Evolutionary conservation across 352 stramenopile species (phyloP), one percentile per base, ranked within the genome.

Genomic region (Phytophthora crassamura): DNA sequence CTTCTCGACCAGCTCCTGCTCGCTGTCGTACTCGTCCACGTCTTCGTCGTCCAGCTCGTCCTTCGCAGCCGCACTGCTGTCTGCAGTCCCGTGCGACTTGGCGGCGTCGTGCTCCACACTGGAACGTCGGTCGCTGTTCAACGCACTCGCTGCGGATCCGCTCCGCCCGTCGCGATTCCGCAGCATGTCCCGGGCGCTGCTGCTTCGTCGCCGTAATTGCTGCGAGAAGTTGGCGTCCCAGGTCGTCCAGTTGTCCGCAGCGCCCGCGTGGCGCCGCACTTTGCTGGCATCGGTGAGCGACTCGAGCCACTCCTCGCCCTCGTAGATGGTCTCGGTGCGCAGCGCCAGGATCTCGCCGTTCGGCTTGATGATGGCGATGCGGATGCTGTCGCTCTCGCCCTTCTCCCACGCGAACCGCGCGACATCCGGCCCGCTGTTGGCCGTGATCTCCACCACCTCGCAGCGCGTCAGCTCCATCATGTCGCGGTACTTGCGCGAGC

Each of bases 241-340:
- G 6, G 64, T 36, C 7, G n/a, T 50, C 67, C 49, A 56, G 14
- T 69, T 46, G 41, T 72, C 69, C n/a, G 52, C 30, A 47, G 36
- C 20, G 4, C 47, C 50, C 7, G 50, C 55, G 10, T 75, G 55
- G 30, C 66, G 71, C 8, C 64, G 64, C 28, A 90, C 80, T 9
- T 86, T 75, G 46, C 80, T 92, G 4, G 85, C 85, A 52, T 93
- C 82, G 2, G 75, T 87, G 9, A 93, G 70, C 2, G 82, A 89
- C 48, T 94, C 86, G 4, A 94, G 66, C 86, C 86, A 94, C 54
- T 94, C 86, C 33, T 84, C 83, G 15, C 86, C 86, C 72, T 94
- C 86, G 49, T 91, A 91, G 40, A 93, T 89, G 50, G 78, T 91
- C 45, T 94, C 86, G 0, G 84, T 91, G 20, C 83, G 76, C 22